Conservation (phyloP, 169 alveolate genomes). For the Plasmodium adleri region DNA sequence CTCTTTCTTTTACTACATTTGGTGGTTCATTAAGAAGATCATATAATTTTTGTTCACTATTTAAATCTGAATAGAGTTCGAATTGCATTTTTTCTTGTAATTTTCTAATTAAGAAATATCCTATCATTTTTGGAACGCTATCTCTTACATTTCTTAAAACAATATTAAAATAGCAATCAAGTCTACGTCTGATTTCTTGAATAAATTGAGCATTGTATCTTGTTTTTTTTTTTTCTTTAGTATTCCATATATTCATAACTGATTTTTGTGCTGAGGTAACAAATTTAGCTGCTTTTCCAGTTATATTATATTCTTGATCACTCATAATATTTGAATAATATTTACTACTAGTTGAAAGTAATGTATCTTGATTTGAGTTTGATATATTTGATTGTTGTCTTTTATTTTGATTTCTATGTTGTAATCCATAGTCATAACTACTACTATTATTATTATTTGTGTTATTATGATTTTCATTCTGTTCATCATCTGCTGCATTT, state of each 20-base stretch:
- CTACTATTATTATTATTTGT: neutral
- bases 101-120: conserved; percentile 92
- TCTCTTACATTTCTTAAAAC: conserved; percentile 97
- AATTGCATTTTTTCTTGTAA: conserved; percentile 83
- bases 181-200: conserved; percentile 94
- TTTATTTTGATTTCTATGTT: conserved; percentile 26
- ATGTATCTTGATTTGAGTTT: conserved; percentile 18
- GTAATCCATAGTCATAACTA: neutral
- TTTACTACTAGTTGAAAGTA: neutral
- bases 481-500: conserved; percentile 73
- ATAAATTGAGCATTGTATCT: conserved; percentile 90
- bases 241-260: conserved; percentile 78
- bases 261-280: conserved; percentile 80
- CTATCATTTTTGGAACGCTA: conserved; percentile 96
- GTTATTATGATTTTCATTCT: conserved; percentile 71
- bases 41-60: conserved; percentile 80
- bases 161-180: conserved; percentile 95
- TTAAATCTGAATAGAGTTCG: conserved; percentile 81
- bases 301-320: conserved; percentile 58
- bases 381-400: conserved; percentile 32
- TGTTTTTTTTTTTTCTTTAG: conserved; percentile 83
- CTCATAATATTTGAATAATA: conserved; percentile 44
- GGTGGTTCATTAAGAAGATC: conserved; percentile 86
- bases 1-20: conserved; percentile 88
- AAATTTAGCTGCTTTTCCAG: conserved; percentile 83